phyloP scores from a whole-genome alignment of 73 alveolate genomes.

The Paraurostyla sp. region DNA sequence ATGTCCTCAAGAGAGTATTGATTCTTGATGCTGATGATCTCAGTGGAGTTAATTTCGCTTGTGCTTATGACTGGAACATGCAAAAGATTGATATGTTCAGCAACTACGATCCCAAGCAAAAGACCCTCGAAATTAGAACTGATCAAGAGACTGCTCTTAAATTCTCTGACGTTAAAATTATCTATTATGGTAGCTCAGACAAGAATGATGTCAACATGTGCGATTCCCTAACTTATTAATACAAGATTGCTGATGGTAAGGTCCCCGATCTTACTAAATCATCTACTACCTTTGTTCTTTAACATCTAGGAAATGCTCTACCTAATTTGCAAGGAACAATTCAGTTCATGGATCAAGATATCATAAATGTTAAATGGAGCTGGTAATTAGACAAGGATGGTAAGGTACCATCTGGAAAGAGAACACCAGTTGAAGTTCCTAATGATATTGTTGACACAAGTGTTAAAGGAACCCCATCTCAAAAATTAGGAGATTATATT shows the following conservation, averaged over 20 bases:
- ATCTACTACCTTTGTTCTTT: neutral
- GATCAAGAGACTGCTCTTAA: conserved; percentile 1
- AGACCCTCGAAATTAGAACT: neutral
- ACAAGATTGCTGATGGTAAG: conserved; percentile 1
- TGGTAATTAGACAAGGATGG: neutral
- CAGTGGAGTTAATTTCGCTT: conserved; percentile 21
- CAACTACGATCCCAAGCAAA: neutral
- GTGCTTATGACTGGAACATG: neutral
- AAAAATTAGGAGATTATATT: neutral
- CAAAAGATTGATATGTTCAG: neutral
- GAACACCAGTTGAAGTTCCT: conserved; percentile 55
- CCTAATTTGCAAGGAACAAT: conserved; percentile 21
- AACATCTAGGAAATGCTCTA: neutral
- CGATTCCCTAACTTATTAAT: neutral
- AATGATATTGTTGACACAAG: conserved; percentile 16
- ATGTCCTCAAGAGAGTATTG: neutral
- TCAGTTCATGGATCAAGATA: neutral
- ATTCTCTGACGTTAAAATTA: neutral
- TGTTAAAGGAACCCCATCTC: neutral
- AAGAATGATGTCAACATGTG: conserved; percentile 37
- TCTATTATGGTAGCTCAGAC: conserved; percentile 28
- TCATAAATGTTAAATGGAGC: conserved; percentile 46
- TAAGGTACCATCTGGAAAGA: conserved; percentile 16
- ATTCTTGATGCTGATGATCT: conserved; percentile 8
- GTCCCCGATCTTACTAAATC: neutral